These are phyloP conservation scores for Aspergillus sclerotiicarbonarius DNA, from an alignment of 495 filamentous ascomycete genomes.

Conservation along the genomic window DNA sequence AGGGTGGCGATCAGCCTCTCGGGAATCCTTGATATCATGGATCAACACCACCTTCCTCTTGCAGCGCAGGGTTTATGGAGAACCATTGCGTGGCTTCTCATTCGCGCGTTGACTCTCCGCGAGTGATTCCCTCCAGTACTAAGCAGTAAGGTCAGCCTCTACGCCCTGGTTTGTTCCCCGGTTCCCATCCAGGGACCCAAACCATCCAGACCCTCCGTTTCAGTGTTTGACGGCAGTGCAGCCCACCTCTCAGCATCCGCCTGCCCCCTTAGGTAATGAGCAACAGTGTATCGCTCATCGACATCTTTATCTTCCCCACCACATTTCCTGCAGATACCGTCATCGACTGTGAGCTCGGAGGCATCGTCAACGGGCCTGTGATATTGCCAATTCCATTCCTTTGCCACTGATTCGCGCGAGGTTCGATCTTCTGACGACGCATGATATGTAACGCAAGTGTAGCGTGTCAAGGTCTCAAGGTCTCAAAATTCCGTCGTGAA, in stretches of 20 bases:
- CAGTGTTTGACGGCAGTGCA: background rate
- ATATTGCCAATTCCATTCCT: background rate
- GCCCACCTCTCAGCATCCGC: background rate
- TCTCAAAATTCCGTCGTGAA: too few relatives aligned
- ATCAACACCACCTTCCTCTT: background rate
- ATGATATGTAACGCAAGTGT: background rate
- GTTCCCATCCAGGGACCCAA: background rate
- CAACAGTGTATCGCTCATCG: background rate
- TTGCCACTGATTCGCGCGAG: background rate
- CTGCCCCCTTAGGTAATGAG: background rate
- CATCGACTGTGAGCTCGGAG: background rate
- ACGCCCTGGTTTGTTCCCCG: background rate
- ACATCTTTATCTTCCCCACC: background rate
- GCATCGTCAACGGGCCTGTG: background rate
- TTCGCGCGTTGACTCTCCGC: background rate
- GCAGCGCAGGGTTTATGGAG: background rate
- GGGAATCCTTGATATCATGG: background rate
- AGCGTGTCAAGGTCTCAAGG: background rate
- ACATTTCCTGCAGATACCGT: background rate
- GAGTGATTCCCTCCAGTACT: background rate
- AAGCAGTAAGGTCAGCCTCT: background rate
- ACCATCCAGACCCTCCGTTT: background rate
- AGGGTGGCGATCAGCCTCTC: constrained; percentile 1
- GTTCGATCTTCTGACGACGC: background rate
- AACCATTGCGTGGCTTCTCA: constrained; percentile 6